Conservation (phyloP, 495 filamentous ascomycete genomes). For the Xylaria bambusicola region DNA sequence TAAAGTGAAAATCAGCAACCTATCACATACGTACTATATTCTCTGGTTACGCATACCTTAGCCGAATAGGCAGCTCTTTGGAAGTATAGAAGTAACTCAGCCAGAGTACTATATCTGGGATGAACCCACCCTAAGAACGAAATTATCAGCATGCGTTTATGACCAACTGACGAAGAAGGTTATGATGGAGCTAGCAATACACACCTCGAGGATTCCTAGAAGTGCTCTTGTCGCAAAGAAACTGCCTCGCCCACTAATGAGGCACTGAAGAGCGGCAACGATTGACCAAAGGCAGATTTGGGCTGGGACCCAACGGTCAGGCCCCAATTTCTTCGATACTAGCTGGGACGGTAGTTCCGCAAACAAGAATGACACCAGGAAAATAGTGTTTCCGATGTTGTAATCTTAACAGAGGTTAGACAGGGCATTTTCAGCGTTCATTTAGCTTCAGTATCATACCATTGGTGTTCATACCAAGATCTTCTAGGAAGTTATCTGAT, state of each 20-base stretch:
- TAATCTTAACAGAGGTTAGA: constrained; percentile 47
- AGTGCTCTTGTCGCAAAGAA: constrained; percentile 42
- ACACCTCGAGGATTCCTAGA: constrained; percentile 43
- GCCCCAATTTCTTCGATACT: constrained; percentile 72
- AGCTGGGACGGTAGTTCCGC: constrained; percentile 76
- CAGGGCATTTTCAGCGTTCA: not conserved
- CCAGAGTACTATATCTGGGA: constrained; percentile 54
- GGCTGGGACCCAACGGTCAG: constrained; percentile 76
- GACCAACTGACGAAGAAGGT: not conserved
- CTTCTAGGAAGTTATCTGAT: constrained; percentile 57
- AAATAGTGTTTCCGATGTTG: constrained; percentile 75
- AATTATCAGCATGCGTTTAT: not conserved
- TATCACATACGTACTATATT: not conserved
- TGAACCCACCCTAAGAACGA: constrained; percentile 50
- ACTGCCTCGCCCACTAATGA: constrained; percentile 33
- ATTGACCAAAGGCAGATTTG: constrained; percentile 54
- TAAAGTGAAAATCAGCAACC: not conserved
- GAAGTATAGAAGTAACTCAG: constrained; percentile 57
- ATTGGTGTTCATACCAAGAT: constrained; percentile 56
- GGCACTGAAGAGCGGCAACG: constrained; percentile 38
- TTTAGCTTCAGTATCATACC: constrained; percentile 34
- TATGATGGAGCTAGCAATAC: constrained; percentile 21
- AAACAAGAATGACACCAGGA: constrained; percentile 64
- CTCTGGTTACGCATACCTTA: constrained; percentile 22
- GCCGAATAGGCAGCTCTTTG: constrained; percentile 50